Evolutionary conservation across 768 basidiomycete species (phyloP), one percentile per base, ranked within the genome.

Genomic region (Megacollybia marginata): DNA sequence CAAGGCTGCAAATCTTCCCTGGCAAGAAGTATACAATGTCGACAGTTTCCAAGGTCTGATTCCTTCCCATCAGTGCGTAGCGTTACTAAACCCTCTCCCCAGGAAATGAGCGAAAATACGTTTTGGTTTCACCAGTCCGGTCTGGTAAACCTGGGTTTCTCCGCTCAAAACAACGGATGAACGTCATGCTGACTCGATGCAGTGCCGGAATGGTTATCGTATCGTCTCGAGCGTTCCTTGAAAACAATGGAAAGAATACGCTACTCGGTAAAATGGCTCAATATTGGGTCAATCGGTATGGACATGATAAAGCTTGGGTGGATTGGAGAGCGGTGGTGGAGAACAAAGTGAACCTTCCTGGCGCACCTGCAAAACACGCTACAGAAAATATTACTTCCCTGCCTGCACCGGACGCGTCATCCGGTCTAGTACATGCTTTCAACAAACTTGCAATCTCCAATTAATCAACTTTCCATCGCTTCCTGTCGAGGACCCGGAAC

Each of bases 21-120:
- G 67, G 67, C 68, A 75, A 35, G 33, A 53, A 1, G 74, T 78
- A 0, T 79, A 69, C 63, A 79, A 77, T 50, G 69, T 80, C 11
- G 78, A 80, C 54, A 76, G 74, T 52, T 80, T 78, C 55, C 78
- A 77, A 67, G 78, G 76, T 74, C n/a, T n/a, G 2, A 9, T 10
- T 44, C 9, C 11, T 44, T 9, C 20, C n/a, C 20, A 19, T 11
- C 43, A 10, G 10, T 20, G 10, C 35, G 35, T n/a, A n/a, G n/a
- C n/a, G 35, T 10, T 36, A 36, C 35, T 36, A 10, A 36, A 36
- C n/a, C n/a, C 35, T 36, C 10, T 36, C n/a, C 38, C 4, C 50
- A 78, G 78, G 78, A 0, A 80, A 80, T 51, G 79, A 80, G 61
- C 69, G 65, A 4, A 66, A 72, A 34, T 78, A 67, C 49, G 66